Evolutionary conservation across 148 eudicot species (phyloP).

Genomic region (Diospyros kaki): DNA sequence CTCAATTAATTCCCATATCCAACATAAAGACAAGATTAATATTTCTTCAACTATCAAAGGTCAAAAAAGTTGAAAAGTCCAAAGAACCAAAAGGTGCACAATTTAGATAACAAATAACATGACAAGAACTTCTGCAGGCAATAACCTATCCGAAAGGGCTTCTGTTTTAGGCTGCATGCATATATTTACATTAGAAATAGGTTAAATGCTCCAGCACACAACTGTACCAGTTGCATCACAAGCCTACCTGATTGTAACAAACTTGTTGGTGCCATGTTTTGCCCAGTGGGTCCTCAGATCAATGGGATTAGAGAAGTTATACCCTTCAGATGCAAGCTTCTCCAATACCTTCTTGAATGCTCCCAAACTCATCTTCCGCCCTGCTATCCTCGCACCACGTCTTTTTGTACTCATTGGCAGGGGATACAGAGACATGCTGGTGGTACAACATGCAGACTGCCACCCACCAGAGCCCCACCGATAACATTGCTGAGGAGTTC

Average conservation of each 20-base stretch:
- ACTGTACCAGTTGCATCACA: neutral
- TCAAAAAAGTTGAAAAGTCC: neutral
- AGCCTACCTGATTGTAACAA: slow-evolving; percentile 28
- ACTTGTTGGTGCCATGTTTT: slow-evolving; percentile 30
- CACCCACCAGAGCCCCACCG: slow-evolving; percentile 32
- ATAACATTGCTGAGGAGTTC: slow-evolving; percentile 24
- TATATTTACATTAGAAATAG: slow-evolving; percentile 15
- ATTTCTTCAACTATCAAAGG: slow-evolving; percentile 13
- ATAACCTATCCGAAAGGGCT: slow-evolving; percentile 11
- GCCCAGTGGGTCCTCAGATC: slow-evolving; percentile 32
- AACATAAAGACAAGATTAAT: slow-evolving; percentile 13
- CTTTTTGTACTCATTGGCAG: slow-evolving; percentile 24
- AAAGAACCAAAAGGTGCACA: slow-evolving; percentile 6
- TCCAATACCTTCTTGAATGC: slow-evolving; percentile 26
- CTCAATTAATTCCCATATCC: slow-evolving; percentile 8
- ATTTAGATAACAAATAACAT: neutral
- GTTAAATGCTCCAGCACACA: neutral
- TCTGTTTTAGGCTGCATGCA: slow-evolving; percentile 11
- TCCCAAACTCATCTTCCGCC: slow-evolving; percentile 28
- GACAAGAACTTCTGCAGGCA: slow-evolving; percentile 1
- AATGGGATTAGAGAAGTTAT: slow-evolving; percentile 17
- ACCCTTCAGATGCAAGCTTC: slow-evolving; percentile 21
- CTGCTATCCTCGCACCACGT: slow-evolving; percentile 29
- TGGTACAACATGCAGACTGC: slow-evolving; percentile 33
- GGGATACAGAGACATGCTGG: slow-evolving; percentile 23